phyloP scores from a whole-genome alignment of 2,329 filamentous ascomycete species.

The Colletotrichum salicis region DNA sequence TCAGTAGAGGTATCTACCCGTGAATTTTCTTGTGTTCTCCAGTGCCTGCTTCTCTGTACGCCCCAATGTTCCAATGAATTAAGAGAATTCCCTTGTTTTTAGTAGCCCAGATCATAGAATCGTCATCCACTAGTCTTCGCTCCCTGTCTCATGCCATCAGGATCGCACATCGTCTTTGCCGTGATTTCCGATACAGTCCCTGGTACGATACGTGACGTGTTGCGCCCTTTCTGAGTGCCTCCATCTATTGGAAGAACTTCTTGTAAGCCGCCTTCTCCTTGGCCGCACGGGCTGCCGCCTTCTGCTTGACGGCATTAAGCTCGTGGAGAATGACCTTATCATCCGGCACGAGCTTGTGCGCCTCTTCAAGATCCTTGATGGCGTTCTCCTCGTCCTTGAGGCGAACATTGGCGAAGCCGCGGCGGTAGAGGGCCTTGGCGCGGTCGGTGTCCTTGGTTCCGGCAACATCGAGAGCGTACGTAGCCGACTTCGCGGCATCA shows the following conservation, averaged over 20 bases:
- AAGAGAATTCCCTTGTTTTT: constrained; percentile 9
- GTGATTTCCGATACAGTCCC: background rate
- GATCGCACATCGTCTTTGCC: background rate
- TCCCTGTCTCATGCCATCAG: background rate
- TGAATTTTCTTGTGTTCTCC: constrained; percentile 6
- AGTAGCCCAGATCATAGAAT: constrained; percentile 15
- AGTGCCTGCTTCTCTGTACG: constrained; percentile 22
- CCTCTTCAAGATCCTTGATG: constrained; percentile 78
- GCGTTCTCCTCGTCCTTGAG: constrained; percentile 88
- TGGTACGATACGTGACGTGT: background rate
- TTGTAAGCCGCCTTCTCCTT: constrained; percentile 94
- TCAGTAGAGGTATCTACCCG: constrained; percentile 27
- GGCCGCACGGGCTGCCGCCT: constrained; percentile 75
- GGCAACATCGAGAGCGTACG: constrained; percentile 75
- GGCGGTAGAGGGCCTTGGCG: constrained; percentile 89
- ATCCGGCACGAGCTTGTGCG: constrained; percentile 77
- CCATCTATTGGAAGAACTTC: constrained; percentile 80
- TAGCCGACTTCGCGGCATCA: constrained; percentile 76
- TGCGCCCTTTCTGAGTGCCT: background rate
- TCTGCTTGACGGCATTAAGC: constrained; percentile 81
- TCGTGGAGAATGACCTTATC: constrained; percentile 82
- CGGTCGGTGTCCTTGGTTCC: constrained; percentile 79
- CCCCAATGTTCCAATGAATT: constrained; percentile 19
- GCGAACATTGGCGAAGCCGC: constrained; percentile 78
- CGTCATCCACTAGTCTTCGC: background rate